Base-by-base conservation (phyloP, 345 rosid species). In the Hibiscus tridactylites region DNA sequence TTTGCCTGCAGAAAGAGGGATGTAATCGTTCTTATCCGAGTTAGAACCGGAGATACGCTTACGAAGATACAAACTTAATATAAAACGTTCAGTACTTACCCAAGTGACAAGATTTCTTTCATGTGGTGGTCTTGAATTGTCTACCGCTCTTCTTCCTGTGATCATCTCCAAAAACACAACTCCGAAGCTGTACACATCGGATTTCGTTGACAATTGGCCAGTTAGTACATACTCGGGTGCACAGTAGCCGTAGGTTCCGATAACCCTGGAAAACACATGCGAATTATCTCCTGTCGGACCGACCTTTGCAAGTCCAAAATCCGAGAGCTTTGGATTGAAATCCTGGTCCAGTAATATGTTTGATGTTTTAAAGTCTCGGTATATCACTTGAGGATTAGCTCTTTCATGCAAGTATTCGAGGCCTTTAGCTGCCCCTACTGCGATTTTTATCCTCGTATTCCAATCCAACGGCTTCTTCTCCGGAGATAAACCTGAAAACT, bases 161-260 rank as follows among this genome's bases (percentile, higher is more conserved):
- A 91, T 91, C 62, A 91, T 74, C 81, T 91, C 97, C 79, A 91
- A 77, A 60, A 91, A 79, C 78, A 88, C 97, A 16, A 88, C 94
- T 74, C 94, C 97, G 33, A 91, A 91, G 80, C 97, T 91, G 68
- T 91, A 91, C 4, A 91, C 97, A 65, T 91, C 94, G 7, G 92
- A 88, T 77, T 88, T 91, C 15, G 81, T 44, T 5, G 94, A 86
- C 74, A 91, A 77, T 64, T 88, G 83, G 50, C 97, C 97, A 0
- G 91, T 88, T 16, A 76, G 74, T 44, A 90, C 88, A 71, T 88
- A 88, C 73, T 90, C 96, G 0, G 93, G 96, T 4, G 96, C 89
- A 68, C 96, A 90, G 21, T 87, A 88, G 29, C 96, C 96, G 24
- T 88, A 91, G 16, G 96, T 91, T 65, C 96, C 96, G 90, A 91